Base-by-base conservation (phyloP, 345 rosid genomes). In the Firmiana major region DNA sequence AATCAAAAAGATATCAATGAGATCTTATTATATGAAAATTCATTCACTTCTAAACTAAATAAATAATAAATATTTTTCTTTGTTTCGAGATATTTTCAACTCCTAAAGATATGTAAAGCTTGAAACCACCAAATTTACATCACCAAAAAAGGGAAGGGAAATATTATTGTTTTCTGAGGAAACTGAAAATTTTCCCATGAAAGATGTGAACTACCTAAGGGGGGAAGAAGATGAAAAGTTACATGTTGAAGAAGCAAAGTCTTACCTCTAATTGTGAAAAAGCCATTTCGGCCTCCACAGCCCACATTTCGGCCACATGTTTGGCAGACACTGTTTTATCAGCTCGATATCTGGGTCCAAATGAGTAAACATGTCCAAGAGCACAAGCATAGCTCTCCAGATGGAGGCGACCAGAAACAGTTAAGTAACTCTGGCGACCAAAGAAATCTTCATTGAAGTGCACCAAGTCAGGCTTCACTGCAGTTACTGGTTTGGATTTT, bases 321-420 rank as follows among this genome's bases (percentile, higher is more conserved):
- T 85, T 91, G 9, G 88, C 28, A 53, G 88, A 81, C 53, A 84
- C 84, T n/a, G 60, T 79, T 79, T 86, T 85, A 81, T 87, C 90
- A 64, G 97, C 97, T 53, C 40, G 78, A 76, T 91, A 96, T 80
- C 93, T 87, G 55, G 98, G 95, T 76, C 98, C 98, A 42, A 92
- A 86, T 17, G 99, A 81, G 83, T 92, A 96, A 63, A 96, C 97
- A 75, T 93, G 86, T 75, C 99, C 99, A 69, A 96, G 91, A 26
- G 94, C 90, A 84, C 91, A 89, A 12, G 98, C 97, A 78, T 87
- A 92, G 83, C 99, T 92, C 84, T 91, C 97, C 73, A 96, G 84
- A 88, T 90, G 98, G 80, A 89, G 89, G 76, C 85, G 89, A 49
- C 99, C 97, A 24, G 98, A 90, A 58, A 77, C 89, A 51, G 93